These are phyloP conservation scores for Ophiosphaerella korrae DNA, from an alignment of 2,329 filamentous ascomycete genomes.

Conservation along the genomic window DNA sequence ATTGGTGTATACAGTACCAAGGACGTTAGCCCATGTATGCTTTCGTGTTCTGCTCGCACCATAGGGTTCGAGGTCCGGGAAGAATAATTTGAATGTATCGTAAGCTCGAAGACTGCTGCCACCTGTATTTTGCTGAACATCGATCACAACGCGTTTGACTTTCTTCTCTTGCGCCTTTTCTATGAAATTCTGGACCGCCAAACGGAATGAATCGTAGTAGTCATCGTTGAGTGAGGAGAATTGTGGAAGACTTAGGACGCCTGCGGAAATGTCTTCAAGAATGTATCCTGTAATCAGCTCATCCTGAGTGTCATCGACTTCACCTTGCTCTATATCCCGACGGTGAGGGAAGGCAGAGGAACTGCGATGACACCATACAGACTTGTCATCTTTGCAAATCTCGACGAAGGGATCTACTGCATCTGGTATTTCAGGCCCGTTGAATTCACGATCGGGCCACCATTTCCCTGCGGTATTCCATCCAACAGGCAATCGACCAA, in stretches of 20 bases:
- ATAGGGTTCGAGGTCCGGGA: slow-evolving; percentile 50
- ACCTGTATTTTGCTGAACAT: slow-evolving; percentile 65
- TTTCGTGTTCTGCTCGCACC: slow-evolving; percentile 52
- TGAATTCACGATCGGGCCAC: background rate
- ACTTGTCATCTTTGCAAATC: background rate
- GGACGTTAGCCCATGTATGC: slow-evolving; percentile 33
- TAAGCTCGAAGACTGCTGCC: slow-evolving; percentile 48
- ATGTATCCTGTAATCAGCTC: slow-evolving; percentile 50
- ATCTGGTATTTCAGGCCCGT: background rate
- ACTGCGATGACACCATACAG: slow-evolving; percentile 19
- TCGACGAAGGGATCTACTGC: background rate
- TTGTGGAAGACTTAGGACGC: slow-evolving; percentile 49
- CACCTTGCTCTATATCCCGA: slow-evolving; percentile 23
- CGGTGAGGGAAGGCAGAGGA: slow-evolving; percentile 26
- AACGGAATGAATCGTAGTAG: slow-evolving; percentile 21
- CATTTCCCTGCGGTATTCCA: background rate
- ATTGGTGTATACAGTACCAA: slow-evolving; percentile 19
- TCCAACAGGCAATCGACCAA: slow-evolving; percentile 28
- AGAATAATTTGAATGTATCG: slow-evolving; percentile 55
- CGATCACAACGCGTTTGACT: slow-evolving; percentile 64
- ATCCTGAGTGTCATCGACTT: slow-evolving; percentile 14
- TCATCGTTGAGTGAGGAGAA: slow-evolving; percentile 32
- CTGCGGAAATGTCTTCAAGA: slow-evolving; percentile 44
- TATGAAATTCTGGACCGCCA: slow-evolving; percentile 49
- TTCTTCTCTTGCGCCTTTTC: slow-evolving; percentile 48